These are phyloP conservation scores for Coniosporium tulheliwenetii DNA, from an alignment of 2,329 filamentous ascomycete species.

Conservation along the genomic window DNA sequence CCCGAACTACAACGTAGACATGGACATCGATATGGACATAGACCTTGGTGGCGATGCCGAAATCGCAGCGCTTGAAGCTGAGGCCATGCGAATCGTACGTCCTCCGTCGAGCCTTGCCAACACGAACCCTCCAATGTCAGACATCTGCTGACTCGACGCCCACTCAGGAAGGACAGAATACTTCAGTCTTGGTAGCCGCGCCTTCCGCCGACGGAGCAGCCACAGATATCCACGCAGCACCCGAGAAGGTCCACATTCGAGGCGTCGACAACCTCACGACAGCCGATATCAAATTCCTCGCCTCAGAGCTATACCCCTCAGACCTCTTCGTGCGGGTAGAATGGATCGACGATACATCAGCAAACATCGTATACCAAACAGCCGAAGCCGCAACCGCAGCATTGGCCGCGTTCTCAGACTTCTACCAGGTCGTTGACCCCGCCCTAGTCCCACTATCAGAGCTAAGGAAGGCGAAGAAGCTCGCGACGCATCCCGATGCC, in stretches of 20 bases:
- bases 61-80: conserved; percentile 14
- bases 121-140: too few relatives aligned
- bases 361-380: conserved; percentile 64
- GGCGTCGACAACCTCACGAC: conserved; percentile 74
- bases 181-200: not conserved
- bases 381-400: conserved; percentile 37
- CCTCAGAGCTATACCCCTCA: conserved; percentile 47
- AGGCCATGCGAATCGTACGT: conserved; percentile 6
- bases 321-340: conserved; percentile 51
- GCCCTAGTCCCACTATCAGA: conserved; percentile 44
- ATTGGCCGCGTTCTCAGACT: conserved; percentile 34
- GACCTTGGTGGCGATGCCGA: conserved; percentile 13
- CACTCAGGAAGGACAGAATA: too few relatives aligned
- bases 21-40: conserved; percentile 16
- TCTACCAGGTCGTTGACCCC: conserved; percentile 15
- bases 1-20: conserved; percentile 9
- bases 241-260: conserved; percentile 64
- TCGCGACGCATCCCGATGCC: conserved; percentile 52
- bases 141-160: too few relatives aligned
- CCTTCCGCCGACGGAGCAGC: not conserved
- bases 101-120: not conserved
- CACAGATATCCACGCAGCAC: conserved; percentile 11
- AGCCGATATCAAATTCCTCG: conserved; percentile 62
- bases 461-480: conserved; percentile 51
- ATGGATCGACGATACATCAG: conserved; percentile 90